Conservation (phyloP, 495 filamentous ascomycete genomes). For the Evernia prunastri region DNA sequence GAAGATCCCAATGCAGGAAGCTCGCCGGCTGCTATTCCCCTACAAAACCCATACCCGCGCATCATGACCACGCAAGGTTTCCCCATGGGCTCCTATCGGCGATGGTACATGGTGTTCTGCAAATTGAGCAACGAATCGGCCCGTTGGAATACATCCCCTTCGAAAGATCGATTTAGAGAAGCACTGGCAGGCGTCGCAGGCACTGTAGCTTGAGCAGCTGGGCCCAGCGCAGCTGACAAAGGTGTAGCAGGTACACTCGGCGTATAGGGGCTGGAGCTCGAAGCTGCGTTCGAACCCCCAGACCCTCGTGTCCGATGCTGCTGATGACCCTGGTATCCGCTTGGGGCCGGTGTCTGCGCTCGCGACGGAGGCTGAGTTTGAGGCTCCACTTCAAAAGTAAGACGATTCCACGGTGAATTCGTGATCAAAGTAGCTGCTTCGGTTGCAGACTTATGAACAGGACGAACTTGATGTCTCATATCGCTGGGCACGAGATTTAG, state of each 20-base stretch:
- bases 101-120: slow-evolving; percentile 31
- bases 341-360: slow-evolving; percentile 12
- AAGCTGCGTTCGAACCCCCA: slow-evolving; percentile 34
- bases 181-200: slow-evolving; percentile 65
- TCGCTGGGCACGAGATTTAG: slow-evolving; percentile 60
- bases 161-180: slow-evolving; percentile 58
- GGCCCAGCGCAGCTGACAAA: slow-evolving; percentile 77
- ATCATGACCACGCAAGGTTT: background rate
- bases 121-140: slow-evolving; percentile 64
- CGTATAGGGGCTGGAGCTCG: slow-evolving; percentile 29
- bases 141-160: slow-evolving; percentile 66
- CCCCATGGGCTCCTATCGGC: slow-evolving; percentile 4
- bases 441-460: slow-evolving; percentile 67
- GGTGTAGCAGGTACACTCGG: slow-evolving; percentile 56
- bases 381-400: slow-evolving; percentile 34
- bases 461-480: slow-evolving; percentile 62
- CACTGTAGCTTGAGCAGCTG: slow-evolving; percentile 78
- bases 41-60: background rate
- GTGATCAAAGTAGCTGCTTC: slow-evolving; percentile 69
- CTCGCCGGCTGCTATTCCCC: background rate
- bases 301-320: slow-evolving; percentile 20
- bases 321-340: slow-evolving; percentile 19
- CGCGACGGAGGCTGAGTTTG: slow-evolving; percentile 12
- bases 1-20: background rate
- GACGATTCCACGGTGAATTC: slow-evolving; percentile 66